A percentile compares a stretch with the other conserved stretches of the same genome.
These are phyloP conservation scores for Elasticomyces elasticus DNA, from an alignment of 495 filamentous ascomycete species.

Conservation along the genomic window DNA sequence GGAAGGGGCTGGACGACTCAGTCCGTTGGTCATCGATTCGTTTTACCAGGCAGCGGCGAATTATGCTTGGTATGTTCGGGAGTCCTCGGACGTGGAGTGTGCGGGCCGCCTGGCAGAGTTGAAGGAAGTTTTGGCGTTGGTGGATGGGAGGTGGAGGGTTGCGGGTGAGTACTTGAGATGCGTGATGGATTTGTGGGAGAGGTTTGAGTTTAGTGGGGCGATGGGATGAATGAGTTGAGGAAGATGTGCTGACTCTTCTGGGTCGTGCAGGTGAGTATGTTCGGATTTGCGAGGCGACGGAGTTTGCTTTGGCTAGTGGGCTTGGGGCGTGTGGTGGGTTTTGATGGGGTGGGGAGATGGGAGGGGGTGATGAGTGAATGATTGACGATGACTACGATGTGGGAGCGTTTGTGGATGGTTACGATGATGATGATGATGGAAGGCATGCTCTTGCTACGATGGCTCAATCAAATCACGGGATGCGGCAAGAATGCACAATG, in stretches of 20 bases:
- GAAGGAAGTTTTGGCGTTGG: constrained; percentile 22
- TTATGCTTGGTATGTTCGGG: constrained; percentile 31
- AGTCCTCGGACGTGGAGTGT: constrained; percentile 13
- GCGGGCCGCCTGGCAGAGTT: constrained; percentile 25
- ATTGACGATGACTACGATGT: neutral
- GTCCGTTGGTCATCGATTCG: constrained; percentile 30
- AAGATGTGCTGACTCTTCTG: neutral
- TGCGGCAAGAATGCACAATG: no score
- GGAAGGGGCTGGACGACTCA: constrained; percentile 14
- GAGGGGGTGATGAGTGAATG: neutral
- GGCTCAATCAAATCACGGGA: no score
- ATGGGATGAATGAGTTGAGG: neutral
- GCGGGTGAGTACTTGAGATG: constrained; percentile 25
- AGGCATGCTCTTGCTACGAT: no score
- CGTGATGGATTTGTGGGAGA: neutral
- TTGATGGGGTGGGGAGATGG: neutral
- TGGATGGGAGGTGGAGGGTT: constrained; percentile 31
- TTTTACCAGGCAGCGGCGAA: constrained; percentile 32
- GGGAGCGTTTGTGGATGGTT: neutral
- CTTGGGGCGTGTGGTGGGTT: no score
- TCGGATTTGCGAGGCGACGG: constrained; percentile 14
- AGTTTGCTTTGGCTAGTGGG: constrained; percentile 11
- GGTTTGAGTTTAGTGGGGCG: neutral
- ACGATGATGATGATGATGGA: neutral
- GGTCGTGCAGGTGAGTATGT: constrained; percentile 14